Percentiles rank a stretch among this genome's conserved stretches.
Conservation (phyloP, 2,329 filamentous ascomycete genomes). For the Ophiocordyceps sinensis region DNA sequence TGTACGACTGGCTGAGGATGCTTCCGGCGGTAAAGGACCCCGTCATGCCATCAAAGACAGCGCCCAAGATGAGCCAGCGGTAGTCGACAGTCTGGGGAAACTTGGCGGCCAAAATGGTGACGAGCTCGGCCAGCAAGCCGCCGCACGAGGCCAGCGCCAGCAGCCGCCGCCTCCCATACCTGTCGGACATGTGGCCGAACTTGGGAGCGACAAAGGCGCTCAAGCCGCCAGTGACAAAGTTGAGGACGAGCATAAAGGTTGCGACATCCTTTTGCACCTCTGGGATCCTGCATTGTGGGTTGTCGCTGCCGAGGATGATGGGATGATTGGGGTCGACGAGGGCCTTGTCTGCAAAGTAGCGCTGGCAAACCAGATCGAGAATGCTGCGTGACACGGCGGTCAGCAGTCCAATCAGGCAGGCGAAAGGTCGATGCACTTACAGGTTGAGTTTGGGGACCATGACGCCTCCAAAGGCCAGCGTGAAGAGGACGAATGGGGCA, state of each 20-base stretch:
- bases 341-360: constrained; percentile 61
- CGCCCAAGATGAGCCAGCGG: constrained; percentile 64
- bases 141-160: constrained; percentile 61
- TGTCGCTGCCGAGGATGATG: constrained; percentile 51
- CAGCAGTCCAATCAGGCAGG: neutral
- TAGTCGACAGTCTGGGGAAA: constrained; percentile 62
- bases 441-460: constrained; percentile 80
- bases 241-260: constrained; percentile 63
- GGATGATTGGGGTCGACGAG: constrained; percentile 14
- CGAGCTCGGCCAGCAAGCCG: constrained; percentile 57
- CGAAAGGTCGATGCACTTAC: constrained; percentile 19
- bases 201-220: constrained; percentile 73
- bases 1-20: constrained; percentile 68
- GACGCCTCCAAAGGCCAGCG: constrained; percentile 72
- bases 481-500: constrained; percentile 65
- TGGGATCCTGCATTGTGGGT: constrained; percentile 66
- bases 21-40: constrained; percentile 81
- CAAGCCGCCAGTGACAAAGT: constrained; percentile 58
- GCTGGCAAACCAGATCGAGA: constrained; percentile 66
- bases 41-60: constrained; percentile 65
- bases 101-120: constrained; percentile 65
- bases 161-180: constrained; percentile 64
- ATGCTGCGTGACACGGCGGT: constrained; percentile 33
- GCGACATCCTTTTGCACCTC: constrained; percentile 67
- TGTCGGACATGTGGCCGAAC: constrained; percentile 73